phyloP scores from a whole-genome alignment of 345 rosid genomes.

The Populus ilicifolia region DNA sequence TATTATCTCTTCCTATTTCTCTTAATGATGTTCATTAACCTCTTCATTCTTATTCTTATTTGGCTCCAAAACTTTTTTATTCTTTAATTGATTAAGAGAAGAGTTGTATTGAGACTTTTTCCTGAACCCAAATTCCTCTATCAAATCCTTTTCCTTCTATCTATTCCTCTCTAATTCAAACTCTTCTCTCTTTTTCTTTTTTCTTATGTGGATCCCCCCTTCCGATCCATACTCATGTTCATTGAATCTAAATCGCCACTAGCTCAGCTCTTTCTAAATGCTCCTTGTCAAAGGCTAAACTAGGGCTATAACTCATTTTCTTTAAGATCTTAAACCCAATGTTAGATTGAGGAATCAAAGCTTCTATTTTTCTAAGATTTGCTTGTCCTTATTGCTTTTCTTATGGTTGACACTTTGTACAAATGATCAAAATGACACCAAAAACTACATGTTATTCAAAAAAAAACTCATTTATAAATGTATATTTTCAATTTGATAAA shows the following conservation, averaged over 20 bases:
- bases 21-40: conserved; percentile 47
- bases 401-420: conserved; percentile 38
- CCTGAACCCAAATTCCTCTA: conserved; percentile 77
- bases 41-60: conserved; percentile 56
- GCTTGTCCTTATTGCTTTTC: conserved; percentile 72
- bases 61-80: conserved; percentile 52
- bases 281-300: conserved; percentile 77
- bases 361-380: conserved; percentile 59
- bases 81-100: conserved; percentile 71
- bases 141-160: conserved; percentile 57
- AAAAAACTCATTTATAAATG: no score
- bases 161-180: conserved; percentile 46
- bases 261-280: conserved; percentile 72
- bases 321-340: conserved; percentile 82
- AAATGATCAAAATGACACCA: background rate
- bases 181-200: conserved; percentile 62
- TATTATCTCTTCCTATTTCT: conserved; percentile 67
- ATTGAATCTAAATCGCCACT: conserved; percentile 69
- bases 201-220: conserved; percentile 78
- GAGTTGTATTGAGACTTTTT: conserved; percentile 78
- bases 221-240: conserved; percentile 87
- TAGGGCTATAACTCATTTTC: conserved; percentile 95
- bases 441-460: background rate
- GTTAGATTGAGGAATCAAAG: conserved; percentile 79
- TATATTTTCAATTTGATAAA: no score